Evolutionary conservation across 306 rosid species (phyloP).

Genomic region (Malus orientalis): DNA sequence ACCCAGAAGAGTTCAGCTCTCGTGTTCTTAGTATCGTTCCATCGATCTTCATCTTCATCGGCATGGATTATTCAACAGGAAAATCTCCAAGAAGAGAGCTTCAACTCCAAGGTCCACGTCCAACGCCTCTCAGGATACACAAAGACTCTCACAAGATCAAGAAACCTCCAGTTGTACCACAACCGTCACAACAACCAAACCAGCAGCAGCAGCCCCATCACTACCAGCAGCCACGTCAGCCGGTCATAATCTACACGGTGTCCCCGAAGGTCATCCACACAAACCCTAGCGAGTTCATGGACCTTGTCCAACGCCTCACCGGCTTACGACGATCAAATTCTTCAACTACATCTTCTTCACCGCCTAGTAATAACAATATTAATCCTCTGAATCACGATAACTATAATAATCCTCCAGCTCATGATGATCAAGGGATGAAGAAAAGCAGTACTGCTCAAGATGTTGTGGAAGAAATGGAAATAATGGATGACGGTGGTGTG

Average conservation of each 20-base stretch:
- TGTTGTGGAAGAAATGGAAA: constrained; percentile 21
- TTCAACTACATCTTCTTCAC: constrained; percentile 12
- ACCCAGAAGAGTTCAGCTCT: not conserved
- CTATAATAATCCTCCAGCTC: not conserved
- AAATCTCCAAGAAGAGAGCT: constrained; percentile 67
- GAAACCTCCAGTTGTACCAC: constrained; percentile 60
- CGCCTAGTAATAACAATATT: not conserved
- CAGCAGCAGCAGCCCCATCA: constrained; percentile 24
- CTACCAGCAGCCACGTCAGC: constrained; percentile 45
- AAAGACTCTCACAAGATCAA: constrained; percentile 73
- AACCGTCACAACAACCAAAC: not conserved
- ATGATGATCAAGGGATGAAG: constrained; percentile 9
- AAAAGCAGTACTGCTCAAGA: not conserved
- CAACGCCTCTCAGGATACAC: constrained; percentile 53
- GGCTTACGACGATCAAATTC: constrained; percentile 25
- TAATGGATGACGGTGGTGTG: not conserved
- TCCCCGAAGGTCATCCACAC: constrained; percentile 80
- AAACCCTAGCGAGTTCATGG: constrained; percentile 68
- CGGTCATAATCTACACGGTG: constrained; percentile 68
- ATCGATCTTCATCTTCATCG: not conserved
- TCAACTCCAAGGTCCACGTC: constrained; percentile 77
- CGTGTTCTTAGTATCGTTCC: not conserved
- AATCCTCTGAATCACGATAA: not conserved
- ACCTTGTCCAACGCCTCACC: constrained; percentile 79
- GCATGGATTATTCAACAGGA: constrained; percentile 22